Evolutionary conservation across 495 filamentous ascomycete species (phyloP), one percentile per base, ranked within the genome.

Genomic region (Thozetella sp.): DNA sequence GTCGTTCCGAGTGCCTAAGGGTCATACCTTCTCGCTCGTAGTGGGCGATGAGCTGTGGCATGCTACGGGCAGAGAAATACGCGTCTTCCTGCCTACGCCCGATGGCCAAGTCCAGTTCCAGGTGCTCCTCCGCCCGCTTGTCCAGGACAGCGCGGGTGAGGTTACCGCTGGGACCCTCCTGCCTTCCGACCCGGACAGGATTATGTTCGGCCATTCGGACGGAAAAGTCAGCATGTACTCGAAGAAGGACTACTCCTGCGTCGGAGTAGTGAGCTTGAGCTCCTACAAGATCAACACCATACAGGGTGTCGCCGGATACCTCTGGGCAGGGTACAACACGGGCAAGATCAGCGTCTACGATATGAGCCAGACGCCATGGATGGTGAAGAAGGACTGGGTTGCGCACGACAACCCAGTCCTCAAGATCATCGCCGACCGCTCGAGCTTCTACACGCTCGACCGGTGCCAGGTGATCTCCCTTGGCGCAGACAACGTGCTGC

Each of bases 311-410:
- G 94, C 93, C 0, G 84, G 87, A 60, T 85, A 92, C 70, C 82
- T 99, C 10, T 99, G 95, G 95, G 92, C 93, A 30, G 96, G 87
- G 6, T 98, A 92, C 73, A 97, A 93, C 67, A 97, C 90, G 2
- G 95, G 95, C n/a, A 97, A 90, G 86, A 87, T 97, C 25, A 93
- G 92, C 61, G 90, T 98, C 13, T 99, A 97, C 68, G 93, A 98
- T 67, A 89, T 91, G 25, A 83, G 72, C 9, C 83, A 86, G 23
- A 88, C 85, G 30, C 95, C 96, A 0, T 99, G 95, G 95, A 83
- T 77, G 6, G 87, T 94, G 15, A 89, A 89, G 76, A 99, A 99
- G 74, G 93, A 97, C 63, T 99, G 94, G 94, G 85, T 86, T 61
- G 94, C 93, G 26, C 93, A 97, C 72, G 88, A 89, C 23, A 90